Percentiles rank a stretch among this genome's conserved stretches.
Evolutionary conservation across 768 basidiomycete genomes (phyloP).

Genomic region (Termitomyces sp.): DNA sequence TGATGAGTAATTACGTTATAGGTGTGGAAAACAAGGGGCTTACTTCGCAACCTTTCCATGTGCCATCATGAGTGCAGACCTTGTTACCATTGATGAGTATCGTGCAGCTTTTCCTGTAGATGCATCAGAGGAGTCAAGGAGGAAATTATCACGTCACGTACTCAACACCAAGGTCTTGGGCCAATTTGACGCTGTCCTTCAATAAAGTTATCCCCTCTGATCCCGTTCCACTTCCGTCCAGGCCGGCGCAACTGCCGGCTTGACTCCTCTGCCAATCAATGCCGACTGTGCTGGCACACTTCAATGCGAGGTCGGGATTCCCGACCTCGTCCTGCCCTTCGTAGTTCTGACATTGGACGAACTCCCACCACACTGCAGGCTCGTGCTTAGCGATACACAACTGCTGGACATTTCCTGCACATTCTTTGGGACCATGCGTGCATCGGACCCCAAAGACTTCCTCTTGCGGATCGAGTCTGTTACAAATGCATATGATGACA

Average conservation of each 20-base stretch:
- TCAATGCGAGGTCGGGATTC: constrained; percentile 50
- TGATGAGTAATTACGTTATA: constrained; percentile 2
- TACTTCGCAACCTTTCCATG: constrained; percentile 80
- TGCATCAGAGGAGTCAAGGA: background rate
- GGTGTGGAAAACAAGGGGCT: constrained; percentile 6
- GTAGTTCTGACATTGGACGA: constrained; percentile 76
- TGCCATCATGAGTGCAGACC: constrained; percentile 72
- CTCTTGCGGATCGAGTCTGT: constrained; percentile 61
- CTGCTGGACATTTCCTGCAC: constrained; percentile 85
- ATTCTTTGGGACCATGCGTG: constrained; percentile 77
- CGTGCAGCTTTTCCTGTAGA: constrained; percentile 79
- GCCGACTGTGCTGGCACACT: constrained; percentile 58
- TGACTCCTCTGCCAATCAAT: constrained; percentile 65
- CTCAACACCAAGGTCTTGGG: constrained; percentile 48
- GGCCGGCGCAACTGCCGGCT: constrained; percentile 53
- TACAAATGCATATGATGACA: background rate
- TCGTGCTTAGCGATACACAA: constrained; percentile 70
- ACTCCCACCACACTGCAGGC: constrained; percentile 71
- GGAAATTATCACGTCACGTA: constrained; percentile 23
- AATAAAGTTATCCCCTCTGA: constrained; percentile 62
- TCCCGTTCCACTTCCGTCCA: constrained; percentile 57
- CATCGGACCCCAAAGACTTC: constrained; percentile 76
- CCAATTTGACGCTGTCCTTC: constrained; percentile 48
- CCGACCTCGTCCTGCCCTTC: constrained; percentile 62
- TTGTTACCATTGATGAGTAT: constrained; percentile 64